Evolutionary conservation across 495 filamentous ascomycete genomes (phyloP), one percentile per base, ranked within the genome.

Genomic region (Podospora appendiculata): DNA sequence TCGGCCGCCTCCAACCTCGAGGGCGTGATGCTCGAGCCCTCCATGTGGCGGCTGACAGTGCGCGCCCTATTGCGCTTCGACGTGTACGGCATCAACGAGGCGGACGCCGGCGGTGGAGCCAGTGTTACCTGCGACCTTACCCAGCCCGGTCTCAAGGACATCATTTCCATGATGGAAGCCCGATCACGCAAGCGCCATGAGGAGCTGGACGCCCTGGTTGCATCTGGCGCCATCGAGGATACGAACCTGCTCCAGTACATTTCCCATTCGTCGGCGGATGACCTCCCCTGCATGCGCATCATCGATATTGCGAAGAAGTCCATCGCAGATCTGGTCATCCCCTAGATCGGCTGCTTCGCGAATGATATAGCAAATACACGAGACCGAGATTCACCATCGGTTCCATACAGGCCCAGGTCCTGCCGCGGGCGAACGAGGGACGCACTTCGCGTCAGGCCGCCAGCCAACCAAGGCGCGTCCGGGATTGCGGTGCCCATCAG

Each of bases 41-140:
- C 54, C 1, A 65, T 74, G 53, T 81, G 78, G 78, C 65, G 77
- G 18, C 62, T 69, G 16, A 70, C 70, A 7, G 68, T 77, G 18
- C 67, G 78, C 16, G 75, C 77, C 8, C 61, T 81, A 50, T 58
- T 81, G 19, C 71, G 69, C 58, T 54, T 74, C 4, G 78, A 81
- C 54, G 70, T 81, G 33, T 80, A 80, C 61, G 74, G 74, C n/a
- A 56, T 72, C 32, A 63, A 66, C 45, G 64, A 64, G n/a, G 5
- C 36, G 2, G 17, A 25, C 11, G 16, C 18, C 10, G 45, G 19
- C 16, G 19, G 18, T 14, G 45, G 12, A 17, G 8, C 38, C 38
- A 3, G 11, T 40, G 41, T 16, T 3, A 17, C 32, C 32, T 6
- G 11, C 12, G 9, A 17, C 2, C 6, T 48, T 10, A 34, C 33